Evolutionary conservation across 306 rosid species (phyloP).

Genomic region (Argentina anserina): DNA sequence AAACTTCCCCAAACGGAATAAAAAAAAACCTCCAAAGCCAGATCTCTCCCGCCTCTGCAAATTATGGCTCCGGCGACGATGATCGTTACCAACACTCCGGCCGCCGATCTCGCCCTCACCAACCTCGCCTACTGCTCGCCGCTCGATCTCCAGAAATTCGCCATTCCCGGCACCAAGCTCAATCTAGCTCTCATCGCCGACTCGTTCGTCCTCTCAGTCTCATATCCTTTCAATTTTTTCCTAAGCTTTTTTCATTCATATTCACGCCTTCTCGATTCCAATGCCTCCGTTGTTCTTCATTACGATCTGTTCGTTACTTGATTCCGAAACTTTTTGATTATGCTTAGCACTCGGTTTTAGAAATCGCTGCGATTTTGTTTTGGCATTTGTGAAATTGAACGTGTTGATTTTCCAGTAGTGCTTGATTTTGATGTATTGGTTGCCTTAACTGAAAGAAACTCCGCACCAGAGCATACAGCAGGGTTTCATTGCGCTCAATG

Average conservation of each 20-base stretch:
- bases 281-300: neutral
- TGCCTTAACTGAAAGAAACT: slow-evolving; percentile 64
- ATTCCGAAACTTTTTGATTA: neutral
- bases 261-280: neutral
- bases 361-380: neutral
- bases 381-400: neutral
- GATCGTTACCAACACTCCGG: slow-evolving; percentile 68
- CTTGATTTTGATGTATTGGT: slow-evolving; percentile 23
- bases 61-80: slow-evolving; percentile 31
- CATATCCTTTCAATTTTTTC: slow-evolving; percentile 60
- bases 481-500: slow-evolving; percentile 73
- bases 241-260: neutral
- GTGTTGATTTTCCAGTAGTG: neutral
- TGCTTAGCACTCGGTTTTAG: neutral
- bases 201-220: slow-evolving; percentile 61
- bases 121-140: slow-evolving; percentile 72
- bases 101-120: slow-evolving; percentile 60
- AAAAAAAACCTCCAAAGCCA: neutral
- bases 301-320: neutral
- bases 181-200: slow-evolving; percentile 59
- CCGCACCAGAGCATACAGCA: slow-evolving; percentile 54
- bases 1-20: neutral
- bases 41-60: slow-evolving; percentile 13
- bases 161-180: slow-evolving; percentile 51
- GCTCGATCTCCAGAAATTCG: slow-evolving; percentile 63